A percentile compares a stretch with the other conserved stretches of the same genome.
phyloP scores from a whole-genome alignment of 2,329 filamentous ascomycete genomes.

The Calonectria naviculata region DNA sequence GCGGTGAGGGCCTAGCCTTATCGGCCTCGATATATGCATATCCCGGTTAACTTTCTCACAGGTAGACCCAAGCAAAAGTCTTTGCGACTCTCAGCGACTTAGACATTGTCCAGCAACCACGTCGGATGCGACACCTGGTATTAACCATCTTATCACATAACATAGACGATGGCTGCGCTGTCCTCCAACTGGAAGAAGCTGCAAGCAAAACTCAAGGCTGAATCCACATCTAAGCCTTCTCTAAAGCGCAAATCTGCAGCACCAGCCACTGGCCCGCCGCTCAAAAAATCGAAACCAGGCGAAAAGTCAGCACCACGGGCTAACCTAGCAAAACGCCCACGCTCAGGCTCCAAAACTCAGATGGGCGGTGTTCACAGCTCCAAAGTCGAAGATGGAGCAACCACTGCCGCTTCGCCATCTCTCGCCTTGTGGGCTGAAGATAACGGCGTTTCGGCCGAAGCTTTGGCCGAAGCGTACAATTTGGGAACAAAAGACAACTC shows the following conservation, averaged over 20 bases:
- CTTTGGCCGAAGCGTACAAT: constrained; percentile 71
- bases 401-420: constrained; percentile 60
- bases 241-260: constrained; percentile 55
- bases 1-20: constrained; percentile 41
- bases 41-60: constrained; percentile 26
- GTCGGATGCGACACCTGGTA: background rate
- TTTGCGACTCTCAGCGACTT: constrained; percentile 14
- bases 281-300: constrained; percentile 44
- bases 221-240: constrained; percentile 52
- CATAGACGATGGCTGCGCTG: constrained; percentile 54
- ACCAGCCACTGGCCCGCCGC: constrained; percentile 37
- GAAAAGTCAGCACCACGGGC: constrained; percentile 17
- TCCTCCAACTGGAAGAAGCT: constrained; percentile 85
- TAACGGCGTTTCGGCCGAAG: constrained; percentile 69
- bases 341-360: constrained; percentile 23
- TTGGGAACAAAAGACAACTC: constrained; percentile 62
- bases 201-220: constrained; percentile 69
- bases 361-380: constrained; percentile 71
- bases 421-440: constrained; percentile 71
- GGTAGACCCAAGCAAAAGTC: background rate
- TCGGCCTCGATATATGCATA: constrained; percentile 38
- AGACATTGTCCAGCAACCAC: constrained; percentile 1
- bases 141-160: background rate
- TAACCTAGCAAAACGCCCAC: constrained; percentile 12
- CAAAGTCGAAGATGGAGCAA: constrained; percentile 51